Conservation (phyloP, 345 rosid species). For the Aquilaria yunnanensis region DNA sequence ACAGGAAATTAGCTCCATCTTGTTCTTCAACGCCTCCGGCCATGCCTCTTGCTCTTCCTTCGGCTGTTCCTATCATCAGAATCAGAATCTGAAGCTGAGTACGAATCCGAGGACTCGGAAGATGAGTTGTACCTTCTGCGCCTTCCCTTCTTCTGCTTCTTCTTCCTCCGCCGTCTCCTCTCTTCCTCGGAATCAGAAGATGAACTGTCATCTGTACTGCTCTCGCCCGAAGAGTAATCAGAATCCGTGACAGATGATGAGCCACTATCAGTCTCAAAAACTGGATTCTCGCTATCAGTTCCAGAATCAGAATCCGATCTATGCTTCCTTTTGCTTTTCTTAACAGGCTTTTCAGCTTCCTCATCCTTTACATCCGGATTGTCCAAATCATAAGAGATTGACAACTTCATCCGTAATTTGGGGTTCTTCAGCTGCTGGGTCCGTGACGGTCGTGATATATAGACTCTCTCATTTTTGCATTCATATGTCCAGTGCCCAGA, state of each 20-base stretch:
- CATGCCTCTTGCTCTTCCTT: constrained; percentile 51
- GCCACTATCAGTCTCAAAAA: constrained; percentile 77
- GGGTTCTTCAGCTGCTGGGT: constrained; percentile 96
- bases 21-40: constrained; percentile 53
- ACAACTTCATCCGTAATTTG: constrained; percentile 56
- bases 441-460: constrained; percentile 83
- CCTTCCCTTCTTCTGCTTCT: constrained; percentile 65
- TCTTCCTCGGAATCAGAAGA: constrained; percentile 78
- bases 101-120: constrained; percentile 79
- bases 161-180: constrained; percentile 55
- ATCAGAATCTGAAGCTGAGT: constrained; percentile 57
- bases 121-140: constrained; percentile 43
- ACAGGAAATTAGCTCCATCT: too few relatives aligned
- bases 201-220: constrained; percentile 59
- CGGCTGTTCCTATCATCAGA: constrained; percentile 75
- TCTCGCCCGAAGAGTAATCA: constrained; percentile 55
- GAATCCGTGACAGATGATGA: constrained; percentile 53
- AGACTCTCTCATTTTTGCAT: constrained; percentile 92
- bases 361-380: constrained; percentile 35
- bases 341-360: constrained; percentile 40
- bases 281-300: constrained; percentile 85
- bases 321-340: constrained; percentile 90
- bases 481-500: constrained; percentile 96
- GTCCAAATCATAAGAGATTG: constrained; percentile 54
- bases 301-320: constrained; percentile 53